Evolutionary conservation across 1,284 basidiomycete species (phyloP), one percentile per base, ranked within the genome.

Genomic region (Fomitopsis pinicola): DNA sequence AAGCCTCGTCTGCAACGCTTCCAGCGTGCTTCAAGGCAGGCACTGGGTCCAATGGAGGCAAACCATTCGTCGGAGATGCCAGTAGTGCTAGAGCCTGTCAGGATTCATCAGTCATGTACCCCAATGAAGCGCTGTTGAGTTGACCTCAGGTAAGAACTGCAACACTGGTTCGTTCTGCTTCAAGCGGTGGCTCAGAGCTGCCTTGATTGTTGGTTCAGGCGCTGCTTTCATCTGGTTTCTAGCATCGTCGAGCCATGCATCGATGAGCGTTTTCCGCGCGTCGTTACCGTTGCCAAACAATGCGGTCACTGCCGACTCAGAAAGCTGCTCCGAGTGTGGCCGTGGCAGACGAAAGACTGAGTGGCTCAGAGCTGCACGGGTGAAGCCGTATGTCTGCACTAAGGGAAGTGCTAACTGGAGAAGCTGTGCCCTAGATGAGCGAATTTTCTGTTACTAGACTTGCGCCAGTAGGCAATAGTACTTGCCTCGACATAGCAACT

Each of bases 221-320:
- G 63, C 65, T 53, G 46, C 60, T 52, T 68, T 72, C 84, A 92
- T 90, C 30, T 78, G 73, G 17, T 67, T 66, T n/a, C 84, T 69
- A 1, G 88, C 88, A 63, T 87, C 82, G 14, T 84, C 80, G 42
- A 92, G 68, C 91, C 91, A 93, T 1, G 85, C 87, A 7, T 78
- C 71, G 45, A 92, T 79, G n/a, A 93, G 77, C 3, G 81, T 81
- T 57, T 81, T 78, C 15, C 85, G 76, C 0, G 91, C 88, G 42
- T 81, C 74, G 57, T 89, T 82, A 22, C 87, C 90, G n/a, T 69
- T 64, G 3, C 91, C 91, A 73, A 92, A 93, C 2, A 93, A 77
- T 5, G 87, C 79, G 4, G 86, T 83, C n/a, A 93, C 81, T 0
- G 88, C 85, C 0, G 78, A 75, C 59, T 92, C 88, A 0, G 86